These are phyloP conservation scores for Lyophyllum decastes DNA, from an alignment of 768 basidiomycete genomes.

Conservation along the genomic window DNA sequence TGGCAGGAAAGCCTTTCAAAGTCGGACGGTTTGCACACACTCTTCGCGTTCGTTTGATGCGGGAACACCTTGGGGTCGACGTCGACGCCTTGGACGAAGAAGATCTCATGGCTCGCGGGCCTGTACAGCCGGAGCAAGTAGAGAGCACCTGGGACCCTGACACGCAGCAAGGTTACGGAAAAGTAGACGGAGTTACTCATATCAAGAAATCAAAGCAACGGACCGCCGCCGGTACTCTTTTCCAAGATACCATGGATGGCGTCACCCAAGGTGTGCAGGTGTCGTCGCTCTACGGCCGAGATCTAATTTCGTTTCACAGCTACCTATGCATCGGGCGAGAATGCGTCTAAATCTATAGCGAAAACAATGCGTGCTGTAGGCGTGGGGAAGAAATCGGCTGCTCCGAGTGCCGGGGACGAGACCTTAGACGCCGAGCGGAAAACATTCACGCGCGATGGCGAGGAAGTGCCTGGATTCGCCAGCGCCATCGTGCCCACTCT, in stretches of 20 bases:
- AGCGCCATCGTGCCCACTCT: slow-evolving; percentile 66
- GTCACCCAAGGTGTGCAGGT: slow-evolving; percentile 50
- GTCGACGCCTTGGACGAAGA: slow-evolving; percentile 87
- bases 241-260: slow-evolving; percentile 37
- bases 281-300: neutral
- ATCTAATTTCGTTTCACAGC: slow-evolving; percentile 32
- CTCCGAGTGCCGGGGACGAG: slow-evolving; percentile 42
- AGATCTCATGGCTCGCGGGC: slow-evolving; percentile 58
- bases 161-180: slow-evolving; percentile 57
- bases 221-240: slow-evolving; percentile 30
- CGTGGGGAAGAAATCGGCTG: slow-evolving; percentile 37
- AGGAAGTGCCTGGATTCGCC: slow-evolving; percentile 56
- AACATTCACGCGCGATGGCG: slow-evolving; percentile 52
- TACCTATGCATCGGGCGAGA: slow-evolving; percentile 39
- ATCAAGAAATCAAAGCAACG: slow-evolving; percentile 38
- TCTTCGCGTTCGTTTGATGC: slow-evolving; percentile 90
- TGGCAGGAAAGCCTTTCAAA: slow-evolving; percentile 94
- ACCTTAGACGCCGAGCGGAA: slow-evolving; percentile 50
- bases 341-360: slow-evolving; percentile 31
- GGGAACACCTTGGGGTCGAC: slow-evolving; percentile 94
- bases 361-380: slow-evolving; percentile 45
- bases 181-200: slow-evolving; percentile 43
- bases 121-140: slow-evolving; percentile 48
- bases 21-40: slow-evolving; percentile 98
- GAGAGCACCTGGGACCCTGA: slow-evolving; percentile 76